Base-by-base conservation (phyloP, 1,139 yeast species). In the Nakaseomyces sp. region DNA sequence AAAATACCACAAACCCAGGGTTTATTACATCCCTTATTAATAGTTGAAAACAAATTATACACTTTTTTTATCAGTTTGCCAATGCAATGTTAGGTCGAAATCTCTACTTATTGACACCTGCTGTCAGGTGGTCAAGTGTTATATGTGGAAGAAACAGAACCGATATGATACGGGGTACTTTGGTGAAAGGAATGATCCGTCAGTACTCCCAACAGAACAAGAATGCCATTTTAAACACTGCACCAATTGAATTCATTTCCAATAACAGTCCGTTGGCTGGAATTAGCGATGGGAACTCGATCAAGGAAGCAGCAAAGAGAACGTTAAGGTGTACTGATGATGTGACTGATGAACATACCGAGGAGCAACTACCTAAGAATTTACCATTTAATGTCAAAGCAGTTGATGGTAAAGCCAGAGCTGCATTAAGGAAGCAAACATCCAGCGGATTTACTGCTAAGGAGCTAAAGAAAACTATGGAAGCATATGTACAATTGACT, bases 401-500 rank as follows among this genome's bases (percentile, higher is more conserved):
- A 0, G 64, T 64, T 39, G 56, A 52, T 26, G 48, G 50, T 28
- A 43, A 47, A 18, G 48, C 49, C 20, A 48, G 48, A 43, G 43
- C 49, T 28, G 45, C 48, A 5, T 37, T 46, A 16, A 43, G 50
- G 45, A 18, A 19, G 35, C 17, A 40, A 26, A 40, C 37, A 44
- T 47, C 15, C 32, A 43, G 33, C 45, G 35, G 57, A 10, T 25
- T 32, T 28, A 24, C 20, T 37, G 19, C 38, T 40, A 49, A 30
- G 47, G 47, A 44, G 55, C 70, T 40, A 65, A 68, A 57, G 57
- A 69, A 48, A 20, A 46, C 71, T 22, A 56, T 72, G 2, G 71
- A 72, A 17, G 83, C 88, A 1, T 88, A 86, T 56, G 52, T 87
- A 16, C 87, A 87, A 51, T 71, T 91, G 18, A 78, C 96, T 2